These are phyloP conservation scores for Corchorus capsularis DNA, from an alignment of 345 rosid genomes.

Conservation along the genomic window DNA sequence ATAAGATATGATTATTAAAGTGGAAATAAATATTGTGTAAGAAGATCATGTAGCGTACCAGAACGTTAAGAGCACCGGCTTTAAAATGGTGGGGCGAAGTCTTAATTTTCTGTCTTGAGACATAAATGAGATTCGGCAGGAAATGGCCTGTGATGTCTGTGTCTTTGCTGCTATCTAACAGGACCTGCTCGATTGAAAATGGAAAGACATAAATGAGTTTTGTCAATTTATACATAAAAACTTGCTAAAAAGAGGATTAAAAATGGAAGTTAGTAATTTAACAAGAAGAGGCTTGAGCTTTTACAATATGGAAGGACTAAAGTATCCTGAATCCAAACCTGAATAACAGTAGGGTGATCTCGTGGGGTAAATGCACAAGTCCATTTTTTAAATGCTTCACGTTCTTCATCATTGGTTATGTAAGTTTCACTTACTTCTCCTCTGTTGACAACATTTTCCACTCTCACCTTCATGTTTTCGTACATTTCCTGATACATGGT, in stretches of 20 bases:
- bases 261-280: not conserved
- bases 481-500: constrained; percentile 40
- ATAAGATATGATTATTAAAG: not conserved
- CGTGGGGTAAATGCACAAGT: constrained; percentile 35
- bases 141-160: constrained; percentile 17
- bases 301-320: not conserved
- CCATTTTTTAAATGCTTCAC: constrained; percentile 37
- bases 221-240: too few species aligned
- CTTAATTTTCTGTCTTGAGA: constrained; percentile 33
- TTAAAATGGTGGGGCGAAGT: constrained; percentile 37
- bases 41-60: constrained; percentile 2
- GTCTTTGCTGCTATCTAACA: constrained; percentile 22
- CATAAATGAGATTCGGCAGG: constrained; percentile 37
- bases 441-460: constrained; percentile 34
- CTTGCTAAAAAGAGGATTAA: not conserved
- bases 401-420: constrained; percentile 18
- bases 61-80: constrained; percentile 39
- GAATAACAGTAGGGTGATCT: constrained; percentile 54
- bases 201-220: too few species aligned
- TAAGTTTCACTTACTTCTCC: constrained; percentile 38
- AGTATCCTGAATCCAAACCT: constrained; percentile 32
- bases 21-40: not conserved
- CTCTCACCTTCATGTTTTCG: constrained; percentile 42
- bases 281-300: too few species aligned
- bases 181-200: constrained; percentile 33